Percentiles rank a stretch among this genome's conserved stretches.
Evolutionary conservation across 2,329 filamentous ascomycete species (phyloP).

Genomic region (Colletotrichum orbiculare): DNA sequence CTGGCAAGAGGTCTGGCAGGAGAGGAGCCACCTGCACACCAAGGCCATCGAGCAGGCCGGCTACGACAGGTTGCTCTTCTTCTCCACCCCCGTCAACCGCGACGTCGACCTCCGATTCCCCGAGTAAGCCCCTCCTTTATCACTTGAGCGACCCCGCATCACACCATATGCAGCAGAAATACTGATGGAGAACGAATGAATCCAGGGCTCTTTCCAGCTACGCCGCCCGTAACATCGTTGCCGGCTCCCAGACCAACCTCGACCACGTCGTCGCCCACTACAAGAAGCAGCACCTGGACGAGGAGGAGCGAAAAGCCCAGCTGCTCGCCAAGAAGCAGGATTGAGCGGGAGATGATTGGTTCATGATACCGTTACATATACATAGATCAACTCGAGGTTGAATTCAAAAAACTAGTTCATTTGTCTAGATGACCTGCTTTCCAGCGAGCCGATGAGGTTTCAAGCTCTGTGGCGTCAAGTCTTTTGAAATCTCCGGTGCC

Average conservation of each 20-base stretch:
- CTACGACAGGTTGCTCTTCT: constrained; percentile 66
- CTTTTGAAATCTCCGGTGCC: too few relatives aligned
- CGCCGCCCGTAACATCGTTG: constrained; percentile 63
- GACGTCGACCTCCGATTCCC: constrained; percentile 66
- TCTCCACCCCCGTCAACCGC: constrained; percentile 52
- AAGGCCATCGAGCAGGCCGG: constrained; percentile 65
- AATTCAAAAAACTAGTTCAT: constrained; percentile 32
- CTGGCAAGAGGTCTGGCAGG: constrained; percentile 61
- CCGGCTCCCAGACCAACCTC: constrained; percentile 65
- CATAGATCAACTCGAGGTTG: constrained; percentile 34
- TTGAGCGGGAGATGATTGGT: constrained; percentile 18
- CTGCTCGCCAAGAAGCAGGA: constrained; percentile 44
- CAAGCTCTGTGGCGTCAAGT: neutral
- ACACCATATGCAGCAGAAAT: neutral
- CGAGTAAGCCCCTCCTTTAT: constrained; percentile 59
- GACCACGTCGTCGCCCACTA: constrained; percentile 69
- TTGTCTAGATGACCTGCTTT: constrained; percentile 6
- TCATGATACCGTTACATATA: constrained; percentile 38
- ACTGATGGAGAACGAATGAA: constrained; percentile 28
- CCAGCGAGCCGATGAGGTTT: neutral
- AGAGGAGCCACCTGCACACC: constrained; percentile 64
- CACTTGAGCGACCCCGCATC: neutral
- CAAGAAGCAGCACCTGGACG: constrained; percentile 62
- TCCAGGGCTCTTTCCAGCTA: constrained; percentile 62
- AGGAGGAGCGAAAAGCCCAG: constrained; percentile 66